Evolutionary conservation across 2,329 filamentous ascomycete species (phyloP).

Genomic region (Simplicillium aogashimaense): DNA sequence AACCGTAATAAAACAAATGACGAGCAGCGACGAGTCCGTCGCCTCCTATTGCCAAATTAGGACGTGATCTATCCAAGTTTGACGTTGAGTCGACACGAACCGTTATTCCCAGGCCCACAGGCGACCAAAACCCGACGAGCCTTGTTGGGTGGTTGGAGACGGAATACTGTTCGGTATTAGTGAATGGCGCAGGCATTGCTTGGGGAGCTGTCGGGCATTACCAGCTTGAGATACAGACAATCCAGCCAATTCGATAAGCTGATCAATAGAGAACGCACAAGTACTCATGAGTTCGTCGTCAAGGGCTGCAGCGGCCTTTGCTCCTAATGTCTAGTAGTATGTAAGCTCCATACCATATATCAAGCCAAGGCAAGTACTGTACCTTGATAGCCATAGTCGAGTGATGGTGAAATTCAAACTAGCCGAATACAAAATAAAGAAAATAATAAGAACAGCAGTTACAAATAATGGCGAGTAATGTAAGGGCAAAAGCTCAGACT

Average conservation of each 20-base stretch:
- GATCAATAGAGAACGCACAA: constrained; percentile 83
- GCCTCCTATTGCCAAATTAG: constrained; percentile 51
- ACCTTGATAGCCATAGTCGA: too few relatives aligned
- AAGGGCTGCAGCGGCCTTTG: constrained; percentile 78
- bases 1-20: constrained; percentile 87
- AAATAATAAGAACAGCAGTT: too few relatives aligned
- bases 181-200: neutral
- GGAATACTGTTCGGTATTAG: constrained; percentile 52
- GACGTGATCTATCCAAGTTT: neutral
- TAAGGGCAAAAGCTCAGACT: constrained; percentile 6
- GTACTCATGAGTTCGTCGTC: constrained; percentile 91
- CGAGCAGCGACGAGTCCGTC: constrained; percentile 91
- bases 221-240: constrained; percentile 86
- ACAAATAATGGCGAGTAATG: too few relatives aligned
- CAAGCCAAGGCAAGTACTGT: too few relatives aligned
- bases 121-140: constrained; percentile 72
- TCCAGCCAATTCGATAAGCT: constrained; percentile 94
- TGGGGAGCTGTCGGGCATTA: constrained; percentile 23
- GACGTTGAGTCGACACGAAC: constrained; percentile 23
- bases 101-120: constrained; percentile 77
- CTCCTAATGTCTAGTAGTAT: constrained; percentile 60
- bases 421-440: too few relatives aligned
- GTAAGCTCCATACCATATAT: constrained; percentile 3
- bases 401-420: too few relatives aligned
- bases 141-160: constrained; percentile 64